Conservation (phyloP, 2,329 filamentous ascomycete genomes). For the Xylariomycetidae sp. region DNA sequence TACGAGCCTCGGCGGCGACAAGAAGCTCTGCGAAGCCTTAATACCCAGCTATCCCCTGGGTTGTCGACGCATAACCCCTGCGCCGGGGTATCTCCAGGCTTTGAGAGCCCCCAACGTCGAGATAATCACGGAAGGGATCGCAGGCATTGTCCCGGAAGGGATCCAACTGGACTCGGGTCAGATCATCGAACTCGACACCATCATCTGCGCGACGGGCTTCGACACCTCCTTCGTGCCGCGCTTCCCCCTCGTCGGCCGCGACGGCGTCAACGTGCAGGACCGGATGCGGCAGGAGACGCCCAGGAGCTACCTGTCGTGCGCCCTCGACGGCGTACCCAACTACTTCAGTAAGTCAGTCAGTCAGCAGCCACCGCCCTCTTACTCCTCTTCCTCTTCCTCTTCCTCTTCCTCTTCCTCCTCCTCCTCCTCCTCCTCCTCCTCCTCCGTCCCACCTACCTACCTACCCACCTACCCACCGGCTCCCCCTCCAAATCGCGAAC, state of each 20-base stretch:
- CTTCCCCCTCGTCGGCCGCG: conserved; percentile 42
- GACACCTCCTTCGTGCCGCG: conserved; percentile 46
- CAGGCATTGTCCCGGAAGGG: conserved; percentile 39
- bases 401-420: neutral
- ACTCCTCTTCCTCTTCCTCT: conserved; percentile 4
- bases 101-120: conserved; percentile 41
- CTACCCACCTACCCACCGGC: conserved; percentile 45
- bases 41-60: conserved; percentile 45
- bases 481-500: no score
- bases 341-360: conserved; percentile 41
- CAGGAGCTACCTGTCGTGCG: conserved; percentile 48
- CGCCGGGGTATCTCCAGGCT: conserved; percentile 42
- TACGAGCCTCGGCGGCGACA: conserved; percentile 39
- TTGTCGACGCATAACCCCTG: conserved; percentile 44
- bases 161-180: conserved; percentile 42
- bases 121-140: conserved; percentile 40
- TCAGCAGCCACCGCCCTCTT: neutral
- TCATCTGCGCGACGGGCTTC: conserved; percentile 55
- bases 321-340: conserved; percentile 46
- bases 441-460: conserved; percentile 36
- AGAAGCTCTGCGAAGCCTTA: conserved; percentile 42
- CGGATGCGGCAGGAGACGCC: conserved; percentile 37
- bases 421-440: neutral
- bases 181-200: conserved; percentile 45
- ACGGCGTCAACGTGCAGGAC: conserved; percentile 47